phyloP scores from a whole-genome alignment of 495 filamentous ascomycete species.

The Trichocladium antarcticum region DNA sequence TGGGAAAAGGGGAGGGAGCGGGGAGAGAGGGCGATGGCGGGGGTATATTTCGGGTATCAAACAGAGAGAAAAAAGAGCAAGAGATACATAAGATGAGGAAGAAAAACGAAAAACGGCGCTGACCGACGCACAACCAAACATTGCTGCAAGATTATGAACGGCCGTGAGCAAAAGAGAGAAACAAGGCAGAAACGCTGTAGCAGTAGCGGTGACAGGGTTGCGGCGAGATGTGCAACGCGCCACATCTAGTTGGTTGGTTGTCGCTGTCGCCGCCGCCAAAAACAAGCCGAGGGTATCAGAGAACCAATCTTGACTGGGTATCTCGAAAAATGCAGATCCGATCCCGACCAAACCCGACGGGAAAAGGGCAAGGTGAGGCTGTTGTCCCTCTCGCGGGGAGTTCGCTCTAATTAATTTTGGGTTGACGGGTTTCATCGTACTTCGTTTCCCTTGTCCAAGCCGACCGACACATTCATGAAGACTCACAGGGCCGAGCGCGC shows the following conservation, averaged over 20 bases:
- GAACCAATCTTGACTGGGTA: conserved; percentile 43
- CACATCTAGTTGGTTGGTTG: not conserved
- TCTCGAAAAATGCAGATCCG: conserved; percentile 49
- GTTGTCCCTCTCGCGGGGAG: conserved; percentile 12
- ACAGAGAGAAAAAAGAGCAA: conserved; percentile 9
- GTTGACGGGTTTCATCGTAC: conserved; percentile 4
- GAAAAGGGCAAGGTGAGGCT: conserved; percentile 23
- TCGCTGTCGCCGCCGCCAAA: not conserved
- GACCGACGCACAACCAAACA: too few relatives aligned
- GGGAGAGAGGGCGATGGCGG: not conserved
- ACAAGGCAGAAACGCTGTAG: not conserved
- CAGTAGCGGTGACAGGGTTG: not conserved
- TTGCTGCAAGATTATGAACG: too few relatives aligned
- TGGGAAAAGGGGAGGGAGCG: too few relatives aligned
- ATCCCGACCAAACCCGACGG: conserved; percentile 37
- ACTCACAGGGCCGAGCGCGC: conserved; percentile 7
- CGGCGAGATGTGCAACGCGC: not conserved
- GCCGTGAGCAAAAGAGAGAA: conserved; percentile 5
- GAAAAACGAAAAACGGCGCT: not conserved
- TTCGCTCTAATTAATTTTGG: conserved; percentile 22
- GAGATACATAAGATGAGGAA: not conserved
- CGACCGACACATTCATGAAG: conserved; percentile 1
- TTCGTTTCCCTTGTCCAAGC: conserved; percentile 12
- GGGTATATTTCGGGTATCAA: conserved; percentile 30
- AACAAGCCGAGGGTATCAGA: conserved; percentile 33